Evolutionary conservation across 148 eudicot species (phyloP).

Genomic region (Persicaria maculosa): DNA sequence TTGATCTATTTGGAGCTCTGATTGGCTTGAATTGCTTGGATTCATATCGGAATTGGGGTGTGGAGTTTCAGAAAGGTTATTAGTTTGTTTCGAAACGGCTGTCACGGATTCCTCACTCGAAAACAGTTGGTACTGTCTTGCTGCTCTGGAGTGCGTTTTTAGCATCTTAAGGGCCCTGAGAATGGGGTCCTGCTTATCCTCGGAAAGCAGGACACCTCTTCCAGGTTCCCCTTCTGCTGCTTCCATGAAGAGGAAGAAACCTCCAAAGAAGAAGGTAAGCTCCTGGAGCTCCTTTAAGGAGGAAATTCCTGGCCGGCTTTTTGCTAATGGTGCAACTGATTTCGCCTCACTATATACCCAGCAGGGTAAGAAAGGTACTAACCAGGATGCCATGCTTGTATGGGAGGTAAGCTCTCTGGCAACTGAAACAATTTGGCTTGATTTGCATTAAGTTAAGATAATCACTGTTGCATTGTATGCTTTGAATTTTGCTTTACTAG

Average conservation of each 20-base stretch:
- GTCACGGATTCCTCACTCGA: slow-evolving; percentile 57
- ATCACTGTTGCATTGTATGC: neutral
- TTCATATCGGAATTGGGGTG: neutral
- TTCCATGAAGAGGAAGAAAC: slow-evolving; percentile 46
- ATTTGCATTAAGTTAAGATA: neutral
- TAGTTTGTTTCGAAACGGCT: slow-evolving; percentile 19
- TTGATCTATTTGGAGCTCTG: neutral
- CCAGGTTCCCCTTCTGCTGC: slow-evolving; percentile 49
- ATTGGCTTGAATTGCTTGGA: neutral
- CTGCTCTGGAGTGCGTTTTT: slow-evolving; percentile 85
- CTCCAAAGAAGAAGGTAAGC: slow-evolving; percentile 35
- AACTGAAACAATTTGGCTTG: neutral
- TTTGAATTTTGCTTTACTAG: neutral
- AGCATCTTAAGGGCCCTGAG: slow-evolving; percentile 88
- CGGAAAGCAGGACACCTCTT: slow-evolving; percentile 46
- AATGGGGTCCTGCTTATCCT: slow-evolving; percentile 96
- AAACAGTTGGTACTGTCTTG: slow-evolving; percentile 43
- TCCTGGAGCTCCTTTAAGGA: slow-evolving; percentile 51
- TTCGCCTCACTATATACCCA: slow-evolving; percentile 74
- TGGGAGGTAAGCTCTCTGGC: slow-evolving; percentile 69
- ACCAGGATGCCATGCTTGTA: slow-evolving; percentile 99
- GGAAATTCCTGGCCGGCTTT: slow-evolving; percentile 63
- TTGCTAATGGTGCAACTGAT: slow-evolving; percentile 65
- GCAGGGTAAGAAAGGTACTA: slow-evolving; percentile 92
- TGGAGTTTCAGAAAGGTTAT: slow-evolving; percentile 28